These are phyloP conservation scores for Kwoniella sp. DNA, from an alignment of 768 basidiomycete species.

Conservation along the genomic window DNA sequence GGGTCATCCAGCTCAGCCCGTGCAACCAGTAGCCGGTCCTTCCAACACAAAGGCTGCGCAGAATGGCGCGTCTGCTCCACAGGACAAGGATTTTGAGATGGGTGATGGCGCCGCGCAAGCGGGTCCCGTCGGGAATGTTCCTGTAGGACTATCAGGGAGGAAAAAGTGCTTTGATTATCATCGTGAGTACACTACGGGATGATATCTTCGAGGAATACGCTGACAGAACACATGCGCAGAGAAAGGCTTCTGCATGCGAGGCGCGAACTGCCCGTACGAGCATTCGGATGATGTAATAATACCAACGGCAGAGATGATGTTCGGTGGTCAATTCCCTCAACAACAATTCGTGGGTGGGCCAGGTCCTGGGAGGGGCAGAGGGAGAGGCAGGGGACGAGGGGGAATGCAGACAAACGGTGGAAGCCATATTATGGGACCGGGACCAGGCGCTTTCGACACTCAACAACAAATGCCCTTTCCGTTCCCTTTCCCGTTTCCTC, in stretches of 20 bases:
- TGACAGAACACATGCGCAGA: slow-evolving; percentile 61
- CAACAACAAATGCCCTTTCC: slow-evolving; percentile 59
- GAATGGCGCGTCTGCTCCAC: background rate
- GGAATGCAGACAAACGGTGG: slow-evolving; percentile 28
- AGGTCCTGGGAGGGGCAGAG: slow-evolving; percentile 31
- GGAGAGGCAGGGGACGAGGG: slow-evolving; percentile 40
- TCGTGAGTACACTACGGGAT: slow-evolving; percentile 65
- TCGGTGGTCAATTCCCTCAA: slow-evolving; percentile 26
- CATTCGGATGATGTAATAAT: slow-evolving; percentile 79
- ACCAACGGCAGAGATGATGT: slow-evolving; percentile 61
- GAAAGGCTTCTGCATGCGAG: slow-evolving; percentile 86
- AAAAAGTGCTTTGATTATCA: slow-evolving; percentile 90
- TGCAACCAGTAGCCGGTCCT: slow-evolving; percentile 29
- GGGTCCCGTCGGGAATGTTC: background rate
- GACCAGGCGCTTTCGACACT: slow-evolving; percentile 10
- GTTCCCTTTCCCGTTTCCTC: slow-evolving; percentile 35
- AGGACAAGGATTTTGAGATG: slow-evolving; percentile 29
- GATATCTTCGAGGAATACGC: slow-evolving; percentile 2
- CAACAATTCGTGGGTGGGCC: slow-evolving; percentile 27
- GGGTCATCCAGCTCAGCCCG: slow-evolving; percentile 21
- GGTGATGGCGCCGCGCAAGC: slow-evolving; percentile 19
- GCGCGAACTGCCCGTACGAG: slow-evolving; percentile 84
- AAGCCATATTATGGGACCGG: slow-evolving; percentile 12
- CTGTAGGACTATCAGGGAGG: slow-evolving; percentile 64
- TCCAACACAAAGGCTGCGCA: slow-evolving; percentile 12